Conservation (phyloP, 2,329 filamentous ascomycete genomes). For the Cadophora malorum region DNA sequence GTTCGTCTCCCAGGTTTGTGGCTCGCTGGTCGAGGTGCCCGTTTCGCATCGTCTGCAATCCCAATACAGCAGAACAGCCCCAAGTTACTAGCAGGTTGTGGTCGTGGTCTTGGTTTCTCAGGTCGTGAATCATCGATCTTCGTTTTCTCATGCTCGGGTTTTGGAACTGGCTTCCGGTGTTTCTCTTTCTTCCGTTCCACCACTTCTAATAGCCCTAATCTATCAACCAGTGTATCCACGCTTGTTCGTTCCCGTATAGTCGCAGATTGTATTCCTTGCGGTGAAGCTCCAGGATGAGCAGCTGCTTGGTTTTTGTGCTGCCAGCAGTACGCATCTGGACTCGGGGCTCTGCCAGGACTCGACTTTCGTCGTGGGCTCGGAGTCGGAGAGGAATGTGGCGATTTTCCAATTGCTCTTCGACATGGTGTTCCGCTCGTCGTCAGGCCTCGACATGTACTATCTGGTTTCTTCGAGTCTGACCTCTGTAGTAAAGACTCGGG, state of each 20-base stretch:
- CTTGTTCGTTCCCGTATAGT: conserved; percentile 72
- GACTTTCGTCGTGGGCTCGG: conserved; percentile 38
- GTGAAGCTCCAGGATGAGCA: conserved; percentile 51
- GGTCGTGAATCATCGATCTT: conserved; percentile 17
- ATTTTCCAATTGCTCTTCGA: conserved; percentile 69
- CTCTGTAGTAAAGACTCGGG: conserved; percentile 82
- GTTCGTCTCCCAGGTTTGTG: conserved; percentile 27
- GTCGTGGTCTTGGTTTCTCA: conserved; percentile 27
- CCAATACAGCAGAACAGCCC: conserved; percentile 44
- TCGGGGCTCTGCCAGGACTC: conserved; percentile 38
- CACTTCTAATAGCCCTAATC: conserved; percentile 76
- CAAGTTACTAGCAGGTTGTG: conserved; percentile 36
- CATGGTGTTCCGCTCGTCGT: conserved; percentile 85
- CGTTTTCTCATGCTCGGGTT: conserved; percentile 37
- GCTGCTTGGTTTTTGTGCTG: conserved; percentile 85
- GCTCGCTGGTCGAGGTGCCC: conserved; percentile 38
- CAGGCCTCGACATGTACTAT: conserved; percentile 86
- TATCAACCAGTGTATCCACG: conserved; percentile 84
- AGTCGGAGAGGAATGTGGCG: conserved; percentile 40
- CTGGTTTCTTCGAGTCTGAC: conserved; percentile 83
- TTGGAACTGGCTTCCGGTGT: conserved; percentile 37
- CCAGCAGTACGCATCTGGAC: conserved; percentile 73
- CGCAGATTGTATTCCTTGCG: conserved; percentile 49
- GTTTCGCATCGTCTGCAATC: conserved; percentile 35
- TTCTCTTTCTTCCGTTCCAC: conserved; percentile 34